phyloP scores from a whole-genome alignment of 208 protist genomes.

The Wallacemonas sp. region DNA sequence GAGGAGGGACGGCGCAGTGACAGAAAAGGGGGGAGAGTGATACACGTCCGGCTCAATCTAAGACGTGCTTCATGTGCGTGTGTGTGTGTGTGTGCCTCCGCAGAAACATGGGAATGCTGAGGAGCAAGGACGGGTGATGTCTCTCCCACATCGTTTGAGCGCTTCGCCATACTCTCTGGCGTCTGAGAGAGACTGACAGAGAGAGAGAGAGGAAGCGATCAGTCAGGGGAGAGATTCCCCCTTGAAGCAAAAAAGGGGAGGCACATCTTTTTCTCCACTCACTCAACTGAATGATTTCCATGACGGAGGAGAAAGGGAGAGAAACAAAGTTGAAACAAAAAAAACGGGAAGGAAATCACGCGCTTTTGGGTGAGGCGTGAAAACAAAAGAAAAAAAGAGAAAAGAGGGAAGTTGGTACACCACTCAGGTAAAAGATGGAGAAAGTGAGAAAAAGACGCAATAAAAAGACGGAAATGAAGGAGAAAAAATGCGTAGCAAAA shows the following conservation, averaged over 20 bases:
- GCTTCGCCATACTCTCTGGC: too few species aligned
- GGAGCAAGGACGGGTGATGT: background rate
- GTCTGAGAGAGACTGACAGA: too few species aligned
- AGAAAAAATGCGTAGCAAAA: conserved; percentile 14
- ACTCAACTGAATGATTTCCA: too few species aligned
- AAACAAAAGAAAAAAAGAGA: conserved; percentile 11
- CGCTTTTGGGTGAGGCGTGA: background rate
- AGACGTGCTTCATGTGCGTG: conserved; percentile 7
- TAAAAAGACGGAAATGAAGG: background rate
- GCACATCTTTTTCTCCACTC: too few species aligned
- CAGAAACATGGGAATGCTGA: background rate
- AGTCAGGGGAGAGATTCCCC: too few species aligned
- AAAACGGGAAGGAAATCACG: conserved; percentile 12
- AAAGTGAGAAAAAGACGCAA: conserved; percentile 11
- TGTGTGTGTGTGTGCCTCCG: conserved; percentile 14
- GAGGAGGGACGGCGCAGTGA: too few species aligned
- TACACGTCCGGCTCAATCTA: too few species aligned
- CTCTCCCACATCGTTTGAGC: too few species aligned
- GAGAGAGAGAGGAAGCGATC: too few species aligned
- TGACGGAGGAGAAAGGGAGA: conserved; percentile 14
- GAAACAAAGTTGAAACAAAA: conserved; percentile 20
- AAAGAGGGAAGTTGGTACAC: conserved; percentile 11
- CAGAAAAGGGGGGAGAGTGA: too few species aligned
- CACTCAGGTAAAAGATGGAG: conserved; percentile 10
- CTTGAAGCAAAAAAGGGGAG: too few species aligned